Evolutionary conservation across 1,139 yeast genomes (phyloP).

Genomic region (Candida tropicalis): DNA sequence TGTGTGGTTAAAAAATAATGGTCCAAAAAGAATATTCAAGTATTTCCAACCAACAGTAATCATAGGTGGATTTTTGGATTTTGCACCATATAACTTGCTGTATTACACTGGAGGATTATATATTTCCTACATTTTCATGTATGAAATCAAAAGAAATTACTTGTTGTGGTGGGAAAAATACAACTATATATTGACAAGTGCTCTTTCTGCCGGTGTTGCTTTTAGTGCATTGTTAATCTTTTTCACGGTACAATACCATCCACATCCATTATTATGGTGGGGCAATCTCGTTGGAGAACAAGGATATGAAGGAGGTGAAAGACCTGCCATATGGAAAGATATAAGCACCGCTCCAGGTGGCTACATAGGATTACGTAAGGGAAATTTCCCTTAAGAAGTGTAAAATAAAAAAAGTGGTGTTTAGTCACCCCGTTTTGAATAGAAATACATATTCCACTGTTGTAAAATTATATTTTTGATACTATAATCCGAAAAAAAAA

Average conservation of each 20-base stretch:
- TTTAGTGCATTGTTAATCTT: constrained; percentile 58
- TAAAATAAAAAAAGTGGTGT: too few relatives aligned
- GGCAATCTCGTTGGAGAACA: constrained; percentile 52
- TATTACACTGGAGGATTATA: constrained; percentile 56
- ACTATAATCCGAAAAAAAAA: too few relatives aligned
- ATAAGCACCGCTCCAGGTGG: constrained; percentile 43
- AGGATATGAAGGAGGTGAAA: constrained; percentile 42
- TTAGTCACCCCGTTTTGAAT: too few relatives aligned
- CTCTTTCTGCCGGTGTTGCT: constrained; percentile 62
- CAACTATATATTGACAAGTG: constrained; percentile 61
- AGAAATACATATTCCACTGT: not conserved
- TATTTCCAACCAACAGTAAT: constrained; percentile 52
- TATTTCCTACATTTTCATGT: constrained; percentile 54
- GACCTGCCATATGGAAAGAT: constrained; percentile 33
- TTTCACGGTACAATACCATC: constrained; percentile 54
- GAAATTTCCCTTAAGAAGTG: constrained; percentile 38
- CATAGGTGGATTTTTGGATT: constrained; percentile 47
- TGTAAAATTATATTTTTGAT: too few relatives aligned
- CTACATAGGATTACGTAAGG: constrained; percentile 45
- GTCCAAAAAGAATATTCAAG: constrained; percentile 29
- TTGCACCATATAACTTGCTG: constrained; percentile 59
- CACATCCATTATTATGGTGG: constrained; percentile 56
- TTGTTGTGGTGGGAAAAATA: constrained; percentile 66
- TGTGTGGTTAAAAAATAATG: constrained; percentile 29
- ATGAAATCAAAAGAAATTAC: constrained; percentile 50